Evolutionary conservation across 345 rosid species (phyloP).

Genomic region (Citrus medica): DNA sequence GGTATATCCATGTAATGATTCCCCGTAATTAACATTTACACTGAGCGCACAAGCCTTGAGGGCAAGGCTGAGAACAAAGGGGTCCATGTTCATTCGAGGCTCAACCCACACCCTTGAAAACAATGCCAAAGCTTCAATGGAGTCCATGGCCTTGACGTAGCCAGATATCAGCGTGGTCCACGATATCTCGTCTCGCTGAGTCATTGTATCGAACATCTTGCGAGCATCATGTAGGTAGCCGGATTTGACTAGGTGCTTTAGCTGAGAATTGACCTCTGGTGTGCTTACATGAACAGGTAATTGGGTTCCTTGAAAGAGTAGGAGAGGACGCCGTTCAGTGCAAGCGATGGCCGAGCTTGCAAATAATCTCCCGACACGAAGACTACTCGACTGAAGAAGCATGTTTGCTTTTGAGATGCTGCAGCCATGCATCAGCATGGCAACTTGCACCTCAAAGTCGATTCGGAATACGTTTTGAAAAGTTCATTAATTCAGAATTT

Average conservation of each 20-base stretch:
- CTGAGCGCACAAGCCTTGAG: conserved; percentile 65
- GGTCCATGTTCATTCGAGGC: conserved; percentile 52
- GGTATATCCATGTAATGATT: conserved; percentile 61
- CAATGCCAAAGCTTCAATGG: conserved; percentile 56
- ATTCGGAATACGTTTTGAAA: neutral
- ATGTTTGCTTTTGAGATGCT: neutral
- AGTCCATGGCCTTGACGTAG: conserved; percentile 44
- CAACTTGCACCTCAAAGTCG: neutral
- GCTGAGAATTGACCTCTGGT: conserved; percentile 40
- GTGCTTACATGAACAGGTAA: conserved; percentile 12
- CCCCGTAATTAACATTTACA: conserved; percentile 48
- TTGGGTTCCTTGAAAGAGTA: neutral
- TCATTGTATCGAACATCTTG: conserved; percentile 67
- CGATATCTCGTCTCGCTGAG: conserved; percentile 54
- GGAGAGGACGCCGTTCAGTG: conserved; percentile 3
- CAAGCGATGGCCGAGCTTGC: conserved; percentile 14
- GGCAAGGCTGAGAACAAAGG: conserved; percentile 63
- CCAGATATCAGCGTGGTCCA: conserved; percentile 82
- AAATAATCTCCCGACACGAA: conserved; percentile 17
- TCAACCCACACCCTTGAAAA: conserved; percentile 60
- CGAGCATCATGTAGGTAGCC: conserved; percentile 54
- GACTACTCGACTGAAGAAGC: conserved; percentile 13
- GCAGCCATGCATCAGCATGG: neutral
- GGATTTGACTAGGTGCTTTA: conserved; percentile 30
- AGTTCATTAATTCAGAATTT: neutral